Base-by-base conservation (phyloP, 495 filamentous ascomycete genomes). In the Cairneyella variabilis region DNA sequence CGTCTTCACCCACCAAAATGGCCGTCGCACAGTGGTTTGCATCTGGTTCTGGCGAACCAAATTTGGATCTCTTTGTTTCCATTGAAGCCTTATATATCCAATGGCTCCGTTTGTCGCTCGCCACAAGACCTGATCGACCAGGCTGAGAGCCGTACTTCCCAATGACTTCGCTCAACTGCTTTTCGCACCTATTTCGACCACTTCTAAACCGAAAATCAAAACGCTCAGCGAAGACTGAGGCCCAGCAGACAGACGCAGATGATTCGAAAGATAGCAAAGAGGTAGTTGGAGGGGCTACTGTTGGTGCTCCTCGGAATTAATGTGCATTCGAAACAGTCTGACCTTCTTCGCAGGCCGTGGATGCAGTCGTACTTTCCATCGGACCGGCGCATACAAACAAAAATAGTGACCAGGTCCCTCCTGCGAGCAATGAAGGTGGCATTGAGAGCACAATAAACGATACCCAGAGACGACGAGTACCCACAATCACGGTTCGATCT, bases 61-160 rank as follows among this genome's bases (percentile, higher is more conserved):
- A n/a, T n/a, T n/a, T n/a, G n/a, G n/a, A n/a, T n/a, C n/a, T n/a
- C n/a, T n/a, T n/a, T n/a, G n/a, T n/a, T n/a, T n/a, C n/a, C n/a
- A n/a, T n/a, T n/a, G n/a, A n/a, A n/a, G n/a, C 26, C 41, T 18
- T 44, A 44, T 44, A 44, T 26, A 12, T 23, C 41, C 41, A 44
- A 44, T 44, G 41, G 41, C 20, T 23, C 41, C 3, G 28, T 6
- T 32, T 32, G 18, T 27, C 5, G 16, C 20, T 27, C 23, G 38
- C 38, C 38, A 21, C 9, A 4, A 9, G 4, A 18, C 41, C 22
- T 26, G 41, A 42, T 42, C 23, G 17, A 20, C 20, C 11, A 44
- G 41, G 41, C 41, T 23, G 8, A 9, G 14, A 26, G 7, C 26
- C 22, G 9, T 21, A 26, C 5, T 25, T 11, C 23, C 2, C 6